phyloP scores from a whole-genome alignment of 1,284 basidiomycete genomes.

The Pterula multifida region DNA sequence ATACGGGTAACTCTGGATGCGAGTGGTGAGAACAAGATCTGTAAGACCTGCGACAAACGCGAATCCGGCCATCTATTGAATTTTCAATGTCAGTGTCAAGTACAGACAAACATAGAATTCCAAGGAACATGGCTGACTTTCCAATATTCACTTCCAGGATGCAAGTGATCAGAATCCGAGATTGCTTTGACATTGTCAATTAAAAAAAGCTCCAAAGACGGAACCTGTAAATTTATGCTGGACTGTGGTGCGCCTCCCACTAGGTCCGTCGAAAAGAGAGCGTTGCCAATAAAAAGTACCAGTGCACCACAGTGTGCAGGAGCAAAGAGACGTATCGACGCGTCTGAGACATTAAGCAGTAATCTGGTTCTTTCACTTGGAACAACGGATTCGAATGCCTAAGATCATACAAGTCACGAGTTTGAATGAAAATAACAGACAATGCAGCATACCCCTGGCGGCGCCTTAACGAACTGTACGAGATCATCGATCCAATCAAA shows the following conservation, averaged over 20 bases:
- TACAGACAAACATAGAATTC: too few species aligned
- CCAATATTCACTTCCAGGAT: conserved; percentile 46
- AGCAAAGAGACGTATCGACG: conserved; percentile 53
- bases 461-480: conserved; percentile 62
- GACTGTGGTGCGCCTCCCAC: conserved; percentile 52
- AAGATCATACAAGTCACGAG: background rate
- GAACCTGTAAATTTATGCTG: conserved; percentile 36
- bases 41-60: background rate
- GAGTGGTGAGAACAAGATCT: background rate
- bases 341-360: conserved; percentile 52
- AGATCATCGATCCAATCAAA: conserved; percentile 58
- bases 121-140: conserved; percentile 36
- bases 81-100: too few species aligned
- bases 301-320: conserved; percentile 52
- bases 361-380: conserved; percentile 82
- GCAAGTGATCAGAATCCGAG: conserved; percentile 12
- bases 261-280: conserved; percentile 60
- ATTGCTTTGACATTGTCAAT: conserved; percentile 46
- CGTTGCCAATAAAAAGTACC: conserved; percentile 52
- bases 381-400: conserved; percentile 89
- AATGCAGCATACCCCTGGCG: conserved; percentile 61
- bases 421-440: conserved; percentile 1
- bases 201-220: conserved; percentile 41
- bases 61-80: background rate
- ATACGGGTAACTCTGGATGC: background rate